These are phyloP conservation scores for Wickerhamomyces xylosicus DNA, from an alignment of 805 yeast genomes.

Conservation along the genomic window DNA sequence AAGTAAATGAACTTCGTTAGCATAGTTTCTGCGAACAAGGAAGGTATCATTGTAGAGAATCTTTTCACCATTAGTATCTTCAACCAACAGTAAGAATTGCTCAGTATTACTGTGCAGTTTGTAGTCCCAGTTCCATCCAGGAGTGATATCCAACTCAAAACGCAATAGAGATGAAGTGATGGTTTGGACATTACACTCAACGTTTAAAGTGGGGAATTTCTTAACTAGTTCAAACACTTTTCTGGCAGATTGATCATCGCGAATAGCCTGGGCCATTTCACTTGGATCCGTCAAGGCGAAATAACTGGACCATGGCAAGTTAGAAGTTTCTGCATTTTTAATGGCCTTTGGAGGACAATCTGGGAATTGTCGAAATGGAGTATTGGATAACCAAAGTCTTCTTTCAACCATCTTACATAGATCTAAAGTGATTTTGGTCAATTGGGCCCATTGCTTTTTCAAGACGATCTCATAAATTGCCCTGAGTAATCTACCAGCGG, in stretches of 20 bases:
- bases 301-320: conserved; percentile 75
- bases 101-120: conserved; percentile 55
- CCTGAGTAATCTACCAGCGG: conserved; percentile 80
- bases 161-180: conserved; percentile 58
- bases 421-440: conserved; percentile 47
- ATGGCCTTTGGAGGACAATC: conserved; percentile 64
- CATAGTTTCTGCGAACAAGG: conserved; percentile 36
- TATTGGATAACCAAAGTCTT: conserved; percentile 74
- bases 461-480: conserved; percentile 77
- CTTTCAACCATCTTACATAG: conserved; percentile 73
- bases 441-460: conserved; percentile 58
- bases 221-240: conserved; percentile 45
- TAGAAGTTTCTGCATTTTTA: conserved; percentile 66
- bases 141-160: conserved; percentile 55
- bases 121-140: conserved; percentile 74
- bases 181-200: conserved; percentile 64
- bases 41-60: conserved; percentile 52
- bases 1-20: conserved; percentile 43
- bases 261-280: conserved; percentile 77
- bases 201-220: conserved; percentile 60
- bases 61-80: conserved; percentile 74
- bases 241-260: conserved; percentile 58
- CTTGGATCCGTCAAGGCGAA: conserved; percentile 52
- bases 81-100: conserved; percentile 60
- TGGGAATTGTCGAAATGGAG: conserved; percentile 80